Conservation (phyloP, 441 rosid species). For the Jatropha multifida region DNA sequence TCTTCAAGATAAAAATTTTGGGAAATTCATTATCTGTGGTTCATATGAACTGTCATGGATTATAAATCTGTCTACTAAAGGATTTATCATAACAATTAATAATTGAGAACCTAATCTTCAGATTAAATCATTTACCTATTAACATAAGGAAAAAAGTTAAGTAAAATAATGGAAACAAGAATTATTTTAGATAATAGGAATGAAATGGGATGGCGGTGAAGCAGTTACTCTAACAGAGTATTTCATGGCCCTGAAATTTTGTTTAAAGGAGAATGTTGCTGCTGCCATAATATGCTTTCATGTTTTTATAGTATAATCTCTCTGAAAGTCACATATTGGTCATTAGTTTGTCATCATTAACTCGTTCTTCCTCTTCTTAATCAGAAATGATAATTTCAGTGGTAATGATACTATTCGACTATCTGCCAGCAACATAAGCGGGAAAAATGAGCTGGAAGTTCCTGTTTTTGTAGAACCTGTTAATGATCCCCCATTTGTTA, state of each 20-base stretch:
- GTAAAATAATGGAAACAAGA: no score
- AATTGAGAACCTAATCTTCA: no score
- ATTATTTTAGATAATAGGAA: no score
- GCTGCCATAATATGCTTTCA: background rate
- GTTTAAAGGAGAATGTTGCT: background rate
- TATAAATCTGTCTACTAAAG: background rate
- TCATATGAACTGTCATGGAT: no score
- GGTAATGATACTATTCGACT: conserved; percentile 65
- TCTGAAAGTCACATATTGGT: background rate
- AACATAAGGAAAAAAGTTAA: background rate
- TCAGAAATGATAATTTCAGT: conserved; percentile 70
- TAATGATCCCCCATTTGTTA: conserved; percentile 76
- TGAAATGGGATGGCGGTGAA: no score
- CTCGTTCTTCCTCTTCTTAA: conserved; percentile 10
- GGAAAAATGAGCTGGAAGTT: conserved; percentile 57
- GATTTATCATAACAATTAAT: no score
- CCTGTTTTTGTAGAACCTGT: conserved; percentile 59
- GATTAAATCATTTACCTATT: no score
- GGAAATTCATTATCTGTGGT: no score
- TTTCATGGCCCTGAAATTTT: background rate
- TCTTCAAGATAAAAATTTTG: background rate
- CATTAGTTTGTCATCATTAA: background rate
- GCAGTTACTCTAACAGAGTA: background rate
- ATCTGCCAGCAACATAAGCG: conserved; percentile 68
- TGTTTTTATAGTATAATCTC: background rate